Percentiles rank a stretch among this genome's conserved stretches.
Conservation (phyloP, 2,329 filamentous ascomycete genomes). For the Monilinia aucupariae region DNA sequence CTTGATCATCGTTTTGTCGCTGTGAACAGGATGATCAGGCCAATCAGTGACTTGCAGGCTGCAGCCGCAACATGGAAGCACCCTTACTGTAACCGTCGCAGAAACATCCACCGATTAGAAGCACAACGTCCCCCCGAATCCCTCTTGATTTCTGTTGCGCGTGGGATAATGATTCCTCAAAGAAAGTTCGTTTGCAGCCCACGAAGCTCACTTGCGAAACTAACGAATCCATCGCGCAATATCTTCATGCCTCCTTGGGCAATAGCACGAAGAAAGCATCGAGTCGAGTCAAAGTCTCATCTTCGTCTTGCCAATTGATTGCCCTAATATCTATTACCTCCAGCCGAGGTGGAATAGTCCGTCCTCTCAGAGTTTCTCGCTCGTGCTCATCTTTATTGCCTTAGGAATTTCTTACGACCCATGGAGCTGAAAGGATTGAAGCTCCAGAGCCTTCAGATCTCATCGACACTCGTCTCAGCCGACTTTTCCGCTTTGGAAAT, state of each 20-base stretch:
- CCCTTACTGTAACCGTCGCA: neutral
- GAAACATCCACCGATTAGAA: too few relatives aligned
- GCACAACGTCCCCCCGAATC: neutral
- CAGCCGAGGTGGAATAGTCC: neutral
- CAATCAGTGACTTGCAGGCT: conserved; percentile 4
- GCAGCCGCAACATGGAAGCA: neutral
- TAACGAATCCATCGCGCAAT: neutral
- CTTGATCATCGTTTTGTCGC: neutral
- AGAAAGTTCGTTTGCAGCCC: neutral
- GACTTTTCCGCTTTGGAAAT: neutral
- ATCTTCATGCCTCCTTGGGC: neutral
- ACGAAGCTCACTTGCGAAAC: neutral
- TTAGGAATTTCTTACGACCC: neutral
- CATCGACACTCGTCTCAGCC: neutral
- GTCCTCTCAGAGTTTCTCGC: neutral
- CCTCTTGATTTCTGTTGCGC: neutral
- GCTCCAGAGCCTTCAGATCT: neutral
- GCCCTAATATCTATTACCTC: neutral
- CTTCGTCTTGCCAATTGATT: neutral
- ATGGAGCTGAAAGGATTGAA: neutral
- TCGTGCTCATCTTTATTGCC: neutral
- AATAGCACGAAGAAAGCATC: neutral
- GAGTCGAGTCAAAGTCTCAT: conserved; percentile 1
- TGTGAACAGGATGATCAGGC: neutral
- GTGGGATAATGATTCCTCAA: neutral